Conservation (phyloP, 2,329 filamentous ascomycete species). For the Biscogniauxia mediterranea region DNA sequence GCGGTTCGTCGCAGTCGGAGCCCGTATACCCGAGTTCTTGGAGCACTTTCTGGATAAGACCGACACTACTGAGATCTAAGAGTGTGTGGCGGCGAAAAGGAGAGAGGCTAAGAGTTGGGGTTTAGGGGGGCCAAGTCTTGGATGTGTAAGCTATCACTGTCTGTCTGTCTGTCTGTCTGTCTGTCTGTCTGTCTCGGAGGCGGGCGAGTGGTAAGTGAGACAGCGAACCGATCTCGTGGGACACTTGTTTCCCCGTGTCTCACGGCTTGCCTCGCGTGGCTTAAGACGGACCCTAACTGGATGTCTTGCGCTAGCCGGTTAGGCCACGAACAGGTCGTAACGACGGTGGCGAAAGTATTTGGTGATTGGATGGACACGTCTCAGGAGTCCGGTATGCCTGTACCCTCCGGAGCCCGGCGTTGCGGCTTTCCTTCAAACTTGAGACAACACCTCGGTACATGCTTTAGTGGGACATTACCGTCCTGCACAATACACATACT, state of each 20-base stretch:
- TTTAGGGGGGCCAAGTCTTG: too few relatives aligned
- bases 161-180: background rate
- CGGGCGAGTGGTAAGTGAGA: background rate
- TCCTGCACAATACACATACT: background rate
- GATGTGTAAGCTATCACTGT: background rate
- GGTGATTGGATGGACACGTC: too few relatives aligned
- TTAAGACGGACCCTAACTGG: background rate
- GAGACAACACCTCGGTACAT: background rate
- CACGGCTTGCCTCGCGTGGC: background rate
- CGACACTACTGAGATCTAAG: constrained; percentile 2
- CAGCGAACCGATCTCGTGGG: background rate
- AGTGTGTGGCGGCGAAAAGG: background rate
- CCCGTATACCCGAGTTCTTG: background rate
- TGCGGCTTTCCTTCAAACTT: background rate
- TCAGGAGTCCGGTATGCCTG: too few relatives aligned
- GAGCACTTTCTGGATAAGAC: background rate
- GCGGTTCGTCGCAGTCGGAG: constrained; percentile 32
- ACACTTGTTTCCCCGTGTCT: background rate
- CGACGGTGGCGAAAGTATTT: too few relatives aligned
- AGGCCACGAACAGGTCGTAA: background rate
- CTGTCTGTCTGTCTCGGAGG: background rate
- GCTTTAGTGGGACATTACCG: background rate
- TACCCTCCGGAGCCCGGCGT: too few relatives aligned
- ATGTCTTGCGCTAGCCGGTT: background rate
- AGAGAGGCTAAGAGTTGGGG: background rate